Evolutionary conservation across 106 monocot species (phyloP), one percentile per base, ranked within the genome.

Genomic region (Allium sativum): DNA sequence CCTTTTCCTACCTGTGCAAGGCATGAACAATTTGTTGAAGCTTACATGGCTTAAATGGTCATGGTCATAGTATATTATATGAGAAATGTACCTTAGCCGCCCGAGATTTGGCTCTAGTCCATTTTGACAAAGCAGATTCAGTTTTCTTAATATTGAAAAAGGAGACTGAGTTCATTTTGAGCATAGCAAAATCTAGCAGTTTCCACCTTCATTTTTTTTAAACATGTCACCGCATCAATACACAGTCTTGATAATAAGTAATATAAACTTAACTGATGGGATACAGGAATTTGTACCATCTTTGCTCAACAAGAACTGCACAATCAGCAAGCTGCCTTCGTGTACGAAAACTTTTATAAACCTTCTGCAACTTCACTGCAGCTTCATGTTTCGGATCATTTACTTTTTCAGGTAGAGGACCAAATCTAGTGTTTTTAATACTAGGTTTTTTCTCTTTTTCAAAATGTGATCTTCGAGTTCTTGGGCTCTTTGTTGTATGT

Each of bases 321-420:
- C 93, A 93, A 65, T 88, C 88, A 7, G 93, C 93, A 13, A 93
- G 93, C 77, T 77, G 76, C 45, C 93, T 78, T 55, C 93, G 73
- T 10, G 93, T 93, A 20, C 93, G 59, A 46, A 93, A 93, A 67
- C 93, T 84, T 69, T 82, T 88, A 67, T 93, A 93, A 9, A 93
- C 88, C 73, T 88, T 93, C 79, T 93, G 93, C 61, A 93, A 55
- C 47, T 82, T 84, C n/a, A 88, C 48, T 0, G 93, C 88, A 3
- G 93, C 88, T 56, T 85, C 70, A 66, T 93, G 74, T 48, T 84
- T 70, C 14, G 31, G 10, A 6, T 19, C 31, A 2, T 15, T 43
- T n/a, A 63, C 50, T 44, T 46, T 55, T 0, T 16, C 41, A 21
- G 19, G 11, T 19, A 40, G 10, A 43, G 14, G 61, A 40, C 43